These are phyloP conservation scores for Kwoniella bestiolae DNA, from an alignment of 768 basidiomycete genomes.

Conservation along the genomic window DNA sequence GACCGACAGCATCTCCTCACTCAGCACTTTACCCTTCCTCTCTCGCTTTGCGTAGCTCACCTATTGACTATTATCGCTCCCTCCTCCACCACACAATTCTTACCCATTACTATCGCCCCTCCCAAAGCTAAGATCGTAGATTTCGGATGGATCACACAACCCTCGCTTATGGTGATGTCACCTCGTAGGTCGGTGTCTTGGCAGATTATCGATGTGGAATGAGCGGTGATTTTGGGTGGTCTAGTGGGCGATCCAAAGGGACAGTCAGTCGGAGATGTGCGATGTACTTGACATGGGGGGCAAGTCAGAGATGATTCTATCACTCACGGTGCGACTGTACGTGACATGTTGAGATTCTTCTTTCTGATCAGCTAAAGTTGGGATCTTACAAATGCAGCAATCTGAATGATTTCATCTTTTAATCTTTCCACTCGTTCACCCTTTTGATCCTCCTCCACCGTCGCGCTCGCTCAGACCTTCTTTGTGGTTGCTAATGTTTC, in stretches of 20 bases:
- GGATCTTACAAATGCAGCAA: no score
- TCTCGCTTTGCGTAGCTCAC: no score
- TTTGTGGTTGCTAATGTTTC: neutral
- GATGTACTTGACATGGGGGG: neutral
- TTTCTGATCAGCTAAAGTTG: no score
- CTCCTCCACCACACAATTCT: conserved; percentile 89
- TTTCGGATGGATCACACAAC: conserved; percentile 89
- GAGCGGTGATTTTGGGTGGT: conserved; percentile 85
- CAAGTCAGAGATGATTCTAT: neutral
- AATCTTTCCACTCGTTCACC: neutral
- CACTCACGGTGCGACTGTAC: conserved; percentile 15
- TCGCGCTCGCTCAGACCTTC: neutral
- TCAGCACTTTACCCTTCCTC: conserved; percentile 35
- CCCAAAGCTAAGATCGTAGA: conserved; percentile 89
- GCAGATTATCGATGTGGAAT: conserved; percentile 86
- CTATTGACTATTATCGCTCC: conserved; percentile 86
- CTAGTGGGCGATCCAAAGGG: conserved; percentile 58
- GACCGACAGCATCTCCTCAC: conserved; percentile 37
- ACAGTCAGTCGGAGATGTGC: no score
- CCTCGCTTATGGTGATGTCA: conserved; percentile 80
- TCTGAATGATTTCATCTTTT: no score
- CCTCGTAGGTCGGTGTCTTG: conserved; percentile 94
- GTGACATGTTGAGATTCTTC: conserved; percentile 3
- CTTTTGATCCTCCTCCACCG: neutral
- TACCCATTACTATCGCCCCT: conserved; percentile 87